A percentile compares a stretch with the other conserved stretches of the same genome.
Conservation (phyloP, 2,329 filamentous ascomycete species). For the Sclerotinia trifoliorum region DNA sequence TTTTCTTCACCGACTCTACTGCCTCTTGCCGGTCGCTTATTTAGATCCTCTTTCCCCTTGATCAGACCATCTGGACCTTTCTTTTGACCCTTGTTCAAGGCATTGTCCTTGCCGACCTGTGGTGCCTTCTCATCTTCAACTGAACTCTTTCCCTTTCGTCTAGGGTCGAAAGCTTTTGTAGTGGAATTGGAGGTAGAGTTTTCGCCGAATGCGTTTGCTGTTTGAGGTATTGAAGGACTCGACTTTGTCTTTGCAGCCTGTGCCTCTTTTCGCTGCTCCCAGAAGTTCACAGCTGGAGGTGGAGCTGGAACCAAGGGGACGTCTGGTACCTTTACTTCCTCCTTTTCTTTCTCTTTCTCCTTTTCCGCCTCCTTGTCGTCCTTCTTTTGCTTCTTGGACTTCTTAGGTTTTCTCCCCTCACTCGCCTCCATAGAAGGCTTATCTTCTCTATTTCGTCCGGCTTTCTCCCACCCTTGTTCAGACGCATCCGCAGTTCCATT, state of each 20-base stretch:
- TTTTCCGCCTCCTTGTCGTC: conserved; percentile 48
- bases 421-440: conserved; percentile 48
- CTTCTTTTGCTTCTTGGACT: conserved; percentile 39
- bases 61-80: conserved; percentile 43
- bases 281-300: conserved; percentile 80
- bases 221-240: conserved; percentile 25
- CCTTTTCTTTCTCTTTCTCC: conserved; percentile 61
- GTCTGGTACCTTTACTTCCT: conserved; percentile 52
- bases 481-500: conserved; percentile 59
- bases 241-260: conserved; percentile 50
- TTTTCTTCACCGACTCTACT: conserved; percentile 37
- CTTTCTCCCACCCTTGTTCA: conserved; percentile 66
- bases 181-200: conserved; percentile 26
- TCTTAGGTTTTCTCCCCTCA: conserved; percentile 37
- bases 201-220: conserved; percentile 23
- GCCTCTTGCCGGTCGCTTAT: conserved; percentile 38
- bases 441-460: conserved; percentile 61
- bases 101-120: conserved; percentile 39
- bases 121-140: conserved; percentile 42
- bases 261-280: conserved; percentile 75
- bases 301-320: conserved; percentile 71
- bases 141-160: conserved; percentile 44
- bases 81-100: conserved; percentile 42
- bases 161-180: conserved; percentile 41
- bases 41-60: conserved; percentile 37